phyloP scores from a whole-genome alignment of 1,284 basidiomycete genomes.

The Ustilago loliicola region DNA sequence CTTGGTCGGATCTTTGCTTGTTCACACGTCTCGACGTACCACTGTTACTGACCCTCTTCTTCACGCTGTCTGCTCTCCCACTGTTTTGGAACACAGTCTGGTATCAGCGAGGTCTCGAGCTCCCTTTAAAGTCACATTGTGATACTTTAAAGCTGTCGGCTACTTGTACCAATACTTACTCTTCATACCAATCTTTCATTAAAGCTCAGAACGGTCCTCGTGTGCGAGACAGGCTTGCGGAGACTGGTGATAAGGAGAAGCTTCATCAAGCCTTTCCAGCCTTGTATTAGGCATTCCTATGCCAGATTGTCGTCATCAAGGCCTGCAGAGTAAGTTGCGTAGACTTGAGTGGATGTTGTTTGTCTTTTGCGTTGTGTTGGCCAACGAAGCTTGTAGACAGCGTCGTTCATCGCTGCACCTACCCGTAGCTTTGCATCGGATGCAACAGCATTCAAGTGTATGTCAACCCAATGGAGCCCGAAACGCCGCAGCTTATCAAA shows the following conservation, averaged over 20 bases:
- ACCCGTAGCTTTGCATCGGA: too few species aligned
- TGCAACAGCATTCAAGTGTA: too few species aligned
- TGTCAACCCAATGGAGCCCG: too few species aligned
- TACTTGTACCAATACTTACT: background rate
- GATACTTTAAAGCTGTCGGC: background rate
- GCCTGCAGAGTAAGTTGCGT: too few species aligned
- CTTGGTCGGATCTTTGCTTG: background rate
- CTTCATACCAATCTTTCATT: background rate
- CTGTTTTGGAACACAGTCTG: conserved; percentile 22
- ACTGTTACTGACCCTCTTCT: conserved; percentile 6
- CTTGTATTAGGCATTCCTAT: too few species aligned
- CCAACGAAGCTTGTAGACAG: background rate
- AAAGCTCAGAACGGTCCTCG: background rate
- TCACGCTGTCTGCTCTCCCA: background rate
- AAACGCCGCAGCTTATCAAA: too few species aligned
- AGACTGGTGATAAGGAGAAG: background rate
- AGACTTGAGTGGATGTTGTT: background rate
- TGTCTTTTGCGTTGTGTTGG: background rate
- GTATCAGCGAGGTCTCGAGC: conserved; percentile 38
- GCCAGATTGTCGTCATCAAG: too few species aligned
- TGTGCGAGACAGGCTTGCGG: background rate
- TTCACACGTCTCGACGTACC: background rate
- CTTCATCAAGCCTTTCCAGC: too few species aligned
- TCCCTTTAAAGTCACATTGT: conserved; percentile 10
- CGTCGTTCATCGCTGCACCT: background rate